Conservation (phyloP, 805 yeast genomes). For the Wickerhamomyces mucosus region DNA sequence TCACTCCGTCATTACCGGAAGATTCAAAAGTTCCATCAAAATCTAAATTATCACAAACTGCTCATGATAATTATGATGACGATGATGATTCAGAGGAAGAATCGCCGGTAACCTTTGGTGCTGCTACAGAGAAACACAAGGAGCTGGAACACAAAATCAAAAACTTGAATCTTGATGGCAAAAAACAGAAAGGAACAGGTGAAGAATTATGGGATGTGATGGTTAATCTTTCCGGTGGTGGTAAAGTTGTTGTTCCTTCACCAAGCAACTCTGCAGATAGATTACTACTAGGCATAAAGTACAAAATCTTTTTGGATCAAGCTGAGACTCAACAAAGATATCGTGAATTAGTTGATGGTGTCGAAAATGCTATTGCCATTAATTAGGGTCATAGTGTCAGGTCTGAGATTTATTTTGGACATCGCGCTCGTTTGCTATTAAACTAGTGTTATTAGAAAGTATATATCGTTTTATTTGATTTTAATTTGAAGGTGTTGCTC, state of each 20-base stretch:
- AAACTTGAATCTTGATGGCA: constrained; percentile 17
- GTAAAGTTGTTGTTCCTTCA: constrained; percentile 67
- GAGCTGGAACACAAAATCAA: constrained; percentile 36
- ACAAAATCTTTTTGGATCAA: constrained; percentile 80
- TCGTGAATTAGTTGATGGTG: constrained; percentile 55
- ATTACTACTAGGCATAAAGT: constrained; percentile 65
- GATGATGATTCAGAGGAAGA: constrained; percentile 38
- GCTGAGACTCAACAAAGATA: constrained; percentile 73
- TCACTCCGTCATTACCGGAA: constrained; percentile 27
- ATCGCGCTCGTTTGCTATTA: no score
- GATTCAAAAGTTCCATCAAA: constrained; percentile 5
- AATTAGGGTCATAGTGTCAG: no score
- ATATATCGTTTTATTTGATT: no score
- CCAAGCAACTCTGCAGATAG: constrained; percentile 52
- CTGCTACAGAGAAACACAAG: constrained; percentile 44
- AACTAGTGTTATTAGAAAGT: no score
- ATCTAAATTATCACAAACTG: constrained; percentile 20
- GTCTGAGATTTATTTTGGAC: no score
- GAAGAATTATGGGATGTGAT: constrained; percentile 78
- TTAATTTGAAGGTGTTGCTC: no score
- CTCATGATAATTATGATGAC: constrained; percentile 34
- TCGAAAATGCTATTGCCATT: constrained; percentile 19
- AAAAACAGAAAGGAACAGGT: constrained; percentile 26
- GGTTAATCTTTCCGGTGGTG: constrained; percentile 78
- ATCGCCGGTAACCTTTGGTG: constrained; percentile 47